Evolutionary conservation across 2,329 filamentous ascomycete species (phyloP).

Genomic region (Byssochlamys sp.): DNA sequence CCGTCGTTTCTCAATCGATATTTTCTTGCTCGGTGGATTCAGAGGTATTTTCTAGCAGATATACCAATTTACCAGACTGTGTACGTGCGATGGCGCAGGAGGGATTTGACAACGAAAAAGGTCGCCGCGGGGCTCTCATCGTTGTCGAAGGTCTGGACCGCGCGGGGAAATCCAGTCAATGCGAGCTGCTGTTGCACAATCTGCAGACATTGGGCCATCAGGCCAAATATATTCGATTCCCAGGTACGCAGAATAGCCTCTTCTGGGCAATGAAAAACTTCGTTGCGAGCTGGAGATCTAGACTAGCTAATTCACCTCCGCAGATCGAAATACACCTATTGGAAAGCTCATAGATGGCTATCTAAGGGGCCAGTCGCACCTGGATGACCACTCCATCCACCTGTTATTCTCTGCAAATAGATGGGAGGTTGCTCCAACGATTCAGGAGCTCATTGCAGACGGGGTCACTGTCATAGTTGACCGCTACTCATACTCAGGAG

Average conservation of each 20-base stretch:
- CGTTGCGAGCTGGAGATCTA: background rate
- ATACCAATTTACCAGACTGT: background rate
- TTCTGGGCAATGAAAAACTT: background rate
- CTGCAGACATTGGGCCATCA: slow-evolving; percentile 43
- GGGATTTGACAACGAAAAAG: slow-evolving; percentile 8
- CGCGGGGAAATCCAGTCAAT: slow-evolving; percentile 88
- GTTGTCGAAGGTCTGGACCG: slow-evolving; percentile 83
- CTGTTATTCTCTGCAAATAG: slow-evolving; percentile 83
- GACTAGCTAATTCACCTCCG: slow-evolving; percentile 2
- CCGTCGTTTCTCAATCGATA: background rate
- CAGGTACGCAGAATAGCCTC: slow-evolving; percentile 40
- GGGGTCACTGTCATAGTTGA: slow-evolving; percentile 77
- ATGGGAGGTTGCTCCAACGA: slow-evolving; percentile 56
- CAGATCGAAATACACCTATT: slow-evolving; percentile 73
- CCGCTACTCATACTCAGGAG: slow-evolving; percentile 89
- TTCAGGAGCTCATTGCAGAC: slow-evolving; percentile 42
- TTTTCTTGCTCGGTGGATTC: background rate
- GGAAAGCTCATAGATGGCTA: slow-evolving; percentile 81
- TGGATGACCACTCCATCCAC: slow-evolving; percentile 84
- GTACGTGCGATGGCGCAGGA: background rate
- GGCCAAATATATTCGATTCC: slow-evolving; percentile 56
- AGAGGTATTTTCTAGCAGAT: background rate
- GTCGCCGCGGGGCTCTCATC: slow-evolving; percentile 59
- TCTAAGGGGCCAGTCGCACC: slow-evolving; percentile 59
- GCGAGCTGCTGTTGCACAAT: slow-evolving; percentile 52